Conservation (phyloP, 2,329 filamentous ascomycete genomes). For the Colletotrichum magnum region DNA sequence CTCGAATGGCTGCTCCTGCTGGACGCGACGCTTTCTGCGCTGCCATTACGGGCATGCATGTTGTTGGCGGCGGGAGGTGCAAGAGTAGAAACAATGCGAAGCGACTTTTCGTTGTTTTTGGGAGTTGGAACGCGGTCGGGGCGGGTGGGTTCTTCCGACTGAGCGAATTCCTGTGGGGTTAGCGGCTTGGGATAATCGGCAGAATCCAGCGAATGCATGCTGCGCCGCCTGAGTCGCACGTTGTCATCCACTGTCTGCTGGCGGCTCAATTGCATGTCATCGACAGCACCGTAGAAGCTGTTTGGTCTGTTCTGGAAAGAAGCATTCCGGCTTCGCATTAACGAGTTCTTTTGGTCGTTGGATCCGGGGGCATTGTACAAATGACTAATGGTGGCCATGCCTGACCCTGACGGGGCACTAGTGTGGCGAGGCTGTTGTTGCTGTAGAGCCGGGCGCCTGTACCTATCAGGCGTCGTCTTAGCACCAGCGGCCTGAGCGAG, state of each 20-base stretch:
- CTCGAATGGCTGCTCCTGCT: slow-evolving; percentile 71
- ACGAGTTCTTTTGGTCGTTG: slow-evolving; percentile 43
- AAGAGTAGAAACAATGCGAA: slow-evolving; percentile 50
- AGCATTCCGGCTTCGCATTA: slow-evolving; percentile 47
- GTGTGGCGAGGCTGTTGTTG: slow-evolving; percentile 51
- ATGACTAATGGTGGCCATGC: slow-evolving; percentile 69
- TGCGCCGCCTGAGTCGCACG: slow-evolving; percentile 85
- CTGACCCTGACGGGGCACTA: slow-evolving; percentile 64
- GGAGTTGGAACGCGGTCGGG: slow-evolving; percentile 39
- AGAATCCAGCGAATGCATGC: slow-evolving; percentile 77
- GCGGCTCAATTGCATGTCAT: slow-evolving; percentile 78
- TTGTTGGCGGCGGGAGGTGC: slow-evolving; percentile 45
- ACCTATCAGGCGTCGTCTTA: slow-evolving; percentile 85
- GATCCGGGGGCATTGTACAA: slow-evolving; percentile 64
- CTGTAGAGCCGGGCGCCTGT: slow-evolving; percentile 75
- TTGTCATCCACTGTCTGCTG: slow-evolving; percentile 75
- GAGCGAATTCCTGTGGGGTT: slow-evolving; percentile 54
- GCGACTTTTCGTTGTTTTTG: slow-evolving; percentile 54
- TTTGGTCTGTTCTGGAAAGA: slow-evolving; percentile 63
- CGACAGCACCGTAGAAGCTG: slow-evolving; percentile 66
- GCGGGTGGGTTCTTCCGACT: slow-evolving; percentile 46
- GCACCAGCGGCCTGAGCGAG: slow-evolving; percentile 70
- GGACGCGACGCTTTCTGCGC: slow-evolving; percentile 75
- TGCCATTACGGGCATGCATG: slow-evolving; percentile 65
- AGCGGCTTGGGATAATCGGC: slow-evolving; percentile 57